phyloP scores from a whole-genome alignment of 2,329 filamentous ascomycete species.

The Fusarium citri region DNA sequence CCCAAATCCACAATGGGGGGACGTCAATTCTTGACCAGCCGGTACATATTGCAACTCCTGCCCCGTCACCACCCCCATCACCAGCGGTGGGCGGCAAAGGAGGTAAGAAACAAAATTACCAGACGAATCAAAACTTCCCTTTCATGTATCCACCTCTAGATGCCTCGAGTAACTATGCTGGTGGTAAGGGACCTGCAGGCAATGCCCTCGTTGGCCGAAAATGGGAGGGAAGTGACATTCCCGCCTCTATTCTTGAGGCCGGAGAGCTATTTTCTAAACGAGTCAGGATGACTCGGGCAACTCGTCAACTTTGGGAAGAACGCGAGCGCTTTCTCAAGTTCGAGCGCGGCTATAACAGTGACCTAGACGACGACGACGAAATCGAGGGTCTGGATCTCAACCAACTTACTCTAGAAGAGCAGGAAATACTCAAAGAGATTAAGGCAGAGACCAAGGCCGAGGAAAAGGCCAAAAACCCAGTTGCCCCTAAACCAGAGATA shows the following conservation, averaged over 20 bases:
- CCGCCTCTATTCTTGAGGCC: conserved; percentile 93
- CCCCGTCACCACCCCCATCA: conserved; percentile 93
- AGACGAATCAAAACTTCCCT: conserved; percentile 98
- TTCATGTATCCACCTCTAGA: conserved; percentile 97
- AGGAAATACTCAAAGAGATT: conserved; percentile 55
- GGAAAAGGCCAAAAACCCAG: conserved; percentile 39
- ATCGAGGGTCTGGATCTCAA: conserved; percentile 61
- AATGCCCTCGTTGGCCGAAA: conserved; percentile 80
- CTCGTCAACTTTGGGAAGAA: conserved; percentile 94
- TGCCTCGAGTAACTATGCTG: conserved; percentile 86
- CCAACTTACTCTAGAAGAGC: conserved; percentile 57
- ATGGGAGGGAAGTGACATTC: conserved; percentile 95
- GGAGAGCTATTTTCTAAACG: conserved; percentile 90
- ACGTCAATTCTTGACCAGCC: conserved; percentile 93
- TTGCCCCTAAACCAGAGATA: conserved; percentile 45
- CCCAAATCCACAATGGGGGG: conserved; percentile 67
- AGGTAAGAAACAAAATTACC: conserved; percentile 98
- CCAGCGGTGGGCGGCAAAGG: conserved; percentile 88
- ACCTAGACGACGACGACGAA: conserved; percentile 59
- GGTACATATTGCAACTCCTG: conserved; percentile 98
- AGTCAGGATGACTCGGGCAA: conserved; percentile 90
- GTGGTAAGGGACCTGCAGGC: conserved; percentile 86
- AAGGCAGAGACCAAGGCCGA: conserved; percentile 51
- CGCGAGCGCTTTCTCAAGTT: conserved; percentile 91
- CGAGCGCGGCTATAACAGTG: conserved; percentile 85